Evolutionary conservation across 768 basidiomycete species (phyloP), one percentile per base, ranked within the genome.

Genomic region (Guyanaporus albipodus): DNA sequence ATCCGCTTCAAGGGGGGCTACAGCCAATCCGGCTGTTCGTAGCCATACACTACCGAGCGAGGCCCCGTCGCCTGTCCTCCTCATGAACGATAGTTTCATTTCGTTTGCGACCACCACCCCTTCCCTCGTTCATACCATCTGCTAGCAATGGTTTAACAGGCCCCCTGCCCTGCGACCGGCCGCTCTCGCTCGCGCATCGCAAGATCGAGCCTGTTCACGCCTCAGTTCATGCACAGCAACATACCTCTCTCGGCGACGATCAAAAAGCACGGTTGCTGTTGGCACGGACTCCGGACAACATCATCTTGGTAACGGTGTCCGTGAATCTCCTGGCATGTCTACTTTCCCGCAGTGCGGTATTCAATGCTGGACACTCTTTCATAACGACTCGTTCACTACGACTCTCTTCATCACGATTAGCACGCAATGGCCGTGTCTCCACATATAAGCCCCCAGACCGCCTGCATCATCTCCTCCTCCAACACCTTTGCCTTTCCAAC

Each of bases 171-270:
- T 43, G 42, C 22, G 43, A 53, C 43, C 12, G 27, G 11, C 26
- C 41, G 43, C 54, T 52, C 46, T 41, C 48, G 34, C 46, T 49
- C 23, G 28, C 38, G n/a, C 41, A 24, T 35, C n/a, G 44, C 39
- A 39, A 41, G n/a, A n/a, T n/a, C n/a, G n/a, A n/a, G n/a, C n/a
- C n/a, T 40, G 62, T 64, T 64, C 62, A 55, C n/a, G 43, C 64
- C 52, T 64, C 62, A 55, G 52, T 42, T 53, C 40, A 44, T 58
- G 58, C 65, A 68, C 65, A 67, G 67, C 62, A 67, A 52, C 44
- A 44, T 38, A 45, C 38, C 14, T 34, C 22, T 35, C 55, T 35
- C 61, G 53, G 57, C 57, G 67, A 68, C 62, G 58, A 66, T 66
- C 65, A 68, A n/a, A n/a, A n/a, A n/a, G 54, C 6, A 44, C 46